Evolutionary conservation across 768 basidiomycete genomes (phyloP).

Genomic region (Obba rivulosa): DNA sequence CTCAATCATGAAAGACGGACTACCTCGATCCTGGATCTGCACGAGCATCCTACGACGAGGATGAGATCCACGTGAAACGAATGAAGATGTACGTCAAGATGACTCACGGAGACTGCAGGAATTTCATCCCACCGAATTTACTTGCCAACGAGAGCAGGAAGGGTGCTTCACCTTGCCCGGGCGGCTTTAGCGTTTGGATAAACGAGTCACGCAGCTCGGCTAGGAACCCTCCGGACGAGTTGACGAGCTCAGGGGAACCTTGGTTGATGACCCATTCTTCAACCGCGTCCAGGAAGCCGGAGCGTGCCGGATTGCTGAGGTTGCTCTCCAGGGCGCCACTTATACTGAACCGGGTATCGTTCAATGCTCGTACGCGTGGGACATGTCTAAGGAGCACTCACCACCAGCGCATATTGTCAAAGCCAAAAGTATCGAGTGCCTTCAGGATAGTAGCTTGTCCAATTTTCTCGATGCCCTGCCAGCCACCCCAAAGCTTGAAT

Average conservation of each 20-base stretch:
- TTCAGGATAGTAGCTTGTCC: not conserved
- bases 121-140: not conserved
- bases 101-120: not conserved
- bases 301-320: not conserved
- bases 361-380: too few species aligned
- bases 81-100: not conserved
- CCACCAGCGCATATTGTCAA: slow-evolving; percentile 3
- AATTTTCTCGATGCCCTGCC: not conserved
- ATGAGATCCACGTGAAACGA: not conserved
- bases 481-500: slow-evolving; percentile 6
- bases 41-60: not conserved
- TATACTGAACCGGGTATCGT: not conserved
- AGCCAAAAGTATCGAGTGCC: slow-evolving; percentile 8
- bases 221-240: not conserved
- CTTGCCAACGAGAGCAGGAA: not conserved
- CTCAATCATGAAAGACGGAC: not conserved
- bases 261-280: not conserved
- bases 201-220: not conserved
- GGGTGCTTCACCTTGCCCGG: not conserved
- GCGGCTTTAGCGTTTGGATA: not conserved
- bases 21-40: not conserved
- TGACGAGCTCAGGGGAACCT: not conserved
- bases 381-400: not conserved
- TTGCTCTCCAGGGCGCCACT: not conserved
- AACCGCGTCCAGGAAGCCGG: slow-evolving; percentile 1